Evolutionary conservation across 1,284 basidiomycete species (phyloP).

Genomic region (Puccinia horiana): DNA sequence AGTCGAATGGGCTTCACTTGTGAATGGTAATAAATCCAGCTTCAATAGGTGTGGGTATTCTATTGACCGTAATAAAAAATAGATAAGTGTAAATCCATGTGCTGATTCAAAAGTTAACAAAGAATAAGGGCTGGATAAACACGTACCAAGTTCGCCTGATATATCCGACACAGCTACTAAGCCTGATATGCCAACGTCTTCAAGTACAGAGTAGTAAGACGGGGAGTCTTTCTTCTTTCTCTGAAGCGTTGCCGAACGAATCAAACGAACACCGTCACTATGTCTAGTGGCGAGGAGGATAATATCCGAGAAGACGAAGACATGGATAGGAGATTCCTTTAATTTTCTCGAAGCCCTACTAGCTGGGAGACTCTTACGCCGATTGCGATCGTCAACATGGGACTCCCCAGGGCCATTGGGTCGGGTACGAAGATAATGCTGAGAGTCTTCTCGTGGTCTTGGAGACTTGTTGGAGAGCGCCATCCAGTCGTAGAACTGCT

Average conservation of each 20-base stretch:
- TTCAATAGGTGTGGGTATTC: slow-evolving; percentile 59
- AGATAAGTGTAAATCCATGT: neutral
- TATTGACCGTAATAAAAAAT: slow-evolving; percentile 41
- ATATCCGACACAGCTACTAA: slow-evolving; percentile 64
- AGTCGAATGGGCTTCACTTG: too few species aligned
- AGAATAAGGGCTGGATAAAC: slow-evolving; percentile 27
- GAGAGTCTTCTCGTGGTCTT: neutral
- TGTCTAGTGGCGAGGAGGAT: slow-evolving; percentile 63
- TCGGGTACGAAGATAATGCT: neutral
- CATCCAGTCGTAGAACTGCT: neutral
- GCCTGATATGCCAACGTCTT: slow-evolving; percentile 65
- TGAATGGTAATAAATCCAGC: slow-evolving; percentile 64
- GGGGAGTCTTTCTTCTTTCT: slow-evolving; percentile 53
- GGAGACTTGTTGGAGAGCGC: neutral
- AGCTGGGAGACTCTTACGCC: neutral
- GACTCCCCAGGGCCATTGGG: neutral
- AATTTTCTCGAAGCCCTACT: slow-evolving; percentile 41
- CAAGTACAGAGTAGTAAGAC: slow-evolving; percentile 61
- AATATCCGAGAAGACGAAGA: slow-evolving; percentile 72
- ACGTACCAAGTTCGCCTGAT: slow-evolving; percentile 55
- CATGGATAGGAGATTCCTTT: slow-evolving; percentile 60
- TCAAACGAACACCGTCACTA: slow-evolving; percentile 37
- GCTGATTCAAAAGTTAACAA: neutral
- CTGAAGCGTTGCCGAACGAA: slow-evolving; percentile 52
- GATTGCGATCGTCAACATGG: neutral